Evolutionary conservation across 2,329 filamentous ascomycete genomes (phyloP).

Genomic region (Cladosporium cucumerinum): DNA sequence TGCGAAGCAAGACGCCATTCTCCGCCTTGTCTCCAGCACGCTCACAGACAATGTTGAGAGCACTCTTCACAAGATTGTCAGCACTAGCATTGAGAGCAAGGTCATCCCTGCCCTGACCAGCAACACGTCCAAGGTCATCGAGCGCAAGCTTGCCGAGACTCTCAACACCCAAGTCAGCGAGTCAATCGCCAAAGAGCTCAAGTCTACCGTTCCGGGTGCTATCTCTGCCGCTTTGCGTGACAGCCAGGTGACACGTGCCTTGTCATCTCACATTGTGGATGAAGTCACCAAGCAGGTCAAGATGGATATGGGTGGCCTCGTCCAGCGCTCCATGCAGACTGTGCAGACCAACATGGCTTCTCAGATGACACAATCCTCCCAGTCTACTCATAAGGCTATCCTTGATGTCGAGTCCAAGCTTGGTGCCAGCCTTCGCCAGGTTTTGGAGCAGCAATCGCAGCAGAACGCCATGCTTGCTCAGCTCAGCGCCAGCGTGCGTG

Average conservation of each 20-base stretch:
- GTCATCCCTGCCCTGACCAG: conserved; percentile 73
- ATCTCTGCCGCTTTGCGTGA: conserved; percentile 68
- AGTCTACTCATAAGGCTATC: conserved; percentile 64
- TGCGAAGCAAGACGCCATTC: conserved; percentile 66
- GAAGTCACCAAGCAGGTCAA: conserved; percentile 54
- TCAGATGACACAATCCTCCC: conserved; percentile 53
- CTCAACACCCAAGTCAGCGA: conserved; percentile 65
- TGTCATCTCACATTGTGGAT: conserved; percentile 69
- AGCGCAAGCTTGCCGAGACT: conserved; percentile 66
- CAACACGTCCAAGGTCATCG: conserved; percentile 64
- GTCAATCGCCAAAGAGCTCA: conserved; percentile 69
- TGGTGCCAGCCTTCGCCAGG: conserved; percentile 4
- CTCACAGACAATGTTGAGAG: conserved; percentile 70
- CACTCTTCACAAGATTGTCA: conserved; percentile 72
- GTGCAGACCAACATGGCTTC: conserved; percentile 46
- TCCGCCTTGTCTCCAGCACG: conserved; percentile 65
- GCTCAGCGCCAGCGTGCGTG: conserved; percentile 12
- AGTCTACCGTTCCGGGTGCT: conserved; percentile 64
- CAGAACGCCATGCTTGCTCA: conserved; percentile 13
- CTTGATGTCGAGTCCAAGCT: conserved; percentile 58
- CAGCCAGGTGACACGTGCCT: conserved; percentile 66
- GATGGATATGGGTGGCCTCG: conserved; percentile 25
- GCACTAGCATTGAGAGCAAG: conserved; percentile 68
- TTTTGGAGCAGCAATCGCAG: conserved; percentile 5
- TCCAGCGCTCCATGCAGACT: conserved; percentile 66